Conservation (phyloP, 768 basidiomycete species). For the Pleurotus ostreatus region DNA sequence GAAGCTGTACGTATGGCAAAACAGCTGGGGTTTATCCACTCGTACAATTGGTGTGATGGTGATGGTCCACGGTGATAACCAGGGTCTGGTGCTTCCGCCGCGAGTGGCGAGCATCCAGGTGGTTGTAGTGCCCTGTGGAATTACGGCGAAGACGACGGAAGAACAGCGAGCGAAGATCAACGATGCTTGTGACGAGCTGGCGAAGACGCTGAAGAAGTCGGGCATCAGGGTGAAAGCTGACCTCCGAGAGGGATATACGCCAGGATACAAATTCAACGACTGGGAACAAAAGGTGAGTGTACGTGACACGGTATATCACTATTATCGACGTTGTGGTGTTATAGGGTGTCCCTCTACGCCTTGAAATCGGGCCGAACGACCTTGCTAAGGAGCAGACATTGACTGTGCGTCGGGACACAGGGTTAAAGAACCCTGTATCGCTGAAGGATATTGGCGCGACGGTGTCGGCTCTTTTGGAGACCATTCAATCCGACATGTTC, state of each 20-base stretch:
- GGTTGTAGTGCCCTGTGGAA: constrained; percentile 89
- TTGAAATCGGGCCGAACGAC: constrained; percentile 95
- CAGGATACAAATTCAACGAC: constrained; percentile 98
- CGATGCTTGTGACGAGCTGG: constrained; percentile 73
- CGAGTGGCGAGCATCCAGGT: constrained; percentile 92
- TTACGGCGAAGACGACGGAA: constrained; percentile 80
- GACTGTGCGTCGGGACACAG: constrained; percentile 72
- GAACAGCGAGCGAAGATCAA: constrained; percentile 69
- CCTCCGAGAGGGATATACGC: constrained; percentile 92
- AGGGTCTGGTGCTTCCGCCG: constrained; percentile 96
- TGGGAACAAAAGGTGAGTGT: constrained; percentile 90
- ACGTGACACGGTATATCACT: constrained; percentile 9
- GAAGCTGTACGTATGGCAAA: constrained; percentile 93
- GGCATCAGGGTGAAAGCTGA: constrained; percentile 88
- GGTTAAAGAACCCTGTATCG: constrained; percentile 41
- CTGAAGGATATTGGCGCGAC: constrained; percentile 36
- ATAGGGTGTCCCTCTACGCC: constrained; percentile 92
- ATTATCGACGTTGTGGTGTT: background rate
- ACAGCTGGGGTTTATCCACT: constrained; percentile 98
- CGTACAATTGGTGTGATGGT: constrained; percentile 97
- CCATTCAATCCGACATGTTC: constrained; percentile 90
- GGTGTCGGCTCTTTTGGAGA: constrained; percentile 68
- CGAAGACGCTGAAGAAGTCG: constrained; percentile 62
- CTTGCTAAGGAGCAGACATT: constrained; percentile 78
- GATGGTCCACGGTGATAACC: constrained; percentile 98